Base-by-base conservation (phyloP, 73 alveolate genomes). In the Paramecium octaurelia region DNA sequence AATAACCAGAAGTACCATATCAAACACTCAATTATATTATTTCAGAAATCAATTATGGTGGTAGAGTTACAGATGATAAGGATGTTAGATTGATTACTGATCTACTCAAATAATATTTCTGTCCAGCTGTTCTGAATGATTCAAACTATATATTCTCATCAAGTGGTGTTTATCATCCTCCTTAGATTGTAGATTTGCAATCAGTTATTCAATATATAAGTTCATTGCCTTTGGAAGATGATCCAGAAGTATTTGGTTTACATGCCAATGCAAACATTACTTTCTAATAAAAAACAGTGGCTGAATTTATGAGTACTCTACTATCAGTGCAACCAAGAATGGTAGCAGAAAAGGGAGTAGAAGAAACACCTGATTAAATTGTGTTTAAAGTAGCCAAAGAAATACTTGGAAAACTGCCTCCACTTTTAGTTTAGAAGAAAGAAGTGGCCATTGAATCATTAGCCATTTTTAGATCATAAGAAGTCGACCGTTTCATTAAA, bases 241-340 rank as follows among this genome's bases (percentile, higher is more conserved):
- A 98, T n/a, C 99, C 99, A 20, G 99, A 99, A 96, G 98, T 99
- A 80, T 98, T 98, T 87, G 99, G 99, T 10, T 96, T 99, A 18
- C 99, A 99, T 87, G 96, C 99, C 43, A 99, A 99, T 86, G 99
- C 99, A 8, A 97, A 98, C 86, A 98, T 99, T 95, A 98, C 99
- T 11, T 97, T 97, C 94, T 94, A 96, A 92, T 83, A 98, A 92
- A 98, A 98, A 93, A 93, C 97, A 9, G 99, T 98, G 2, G 93
- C 96, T 27, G 99, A 97, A 95, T 97, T 98, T 93, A 94, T 97
- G 95, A 99, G 96, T 75, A 97, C 99, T 68, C 75, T 98, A 44
- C 85, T 97, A 10, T 91, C 97, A 40, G 98, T 98, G 40, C 99
- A 99, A 91, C 99, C 99, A 9, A 97, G 99, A 96, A 73, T 92